Evolutionary conservation across 305 asterid species (phyloP), one percentile per base, ranked within the genome.

Genomic region (Fraxinus platypoda): DNA sequence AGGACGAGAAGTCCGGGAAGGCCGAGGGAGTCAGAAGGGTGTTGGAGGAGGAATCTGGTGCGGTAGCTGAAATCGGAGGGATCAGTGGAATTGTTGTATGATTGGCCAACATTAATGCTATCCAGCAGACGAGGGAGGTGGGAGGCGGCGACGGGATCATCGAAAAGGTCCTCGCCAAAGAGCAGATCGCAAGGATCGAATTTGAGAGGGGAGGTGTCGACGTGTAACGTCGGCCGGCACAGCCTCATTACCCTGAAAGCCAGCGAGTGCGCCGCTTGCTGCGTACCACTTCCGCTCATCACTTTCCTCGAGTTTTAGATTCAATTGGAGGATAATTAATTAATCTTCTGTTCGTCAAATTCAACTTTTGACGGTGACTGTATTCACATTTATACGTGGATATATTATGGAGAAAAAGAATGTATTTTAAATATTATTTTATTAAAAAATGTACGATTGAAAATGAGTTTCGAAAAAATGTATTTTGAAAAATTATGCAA

Each of bases 191-290:
- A 85, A 38, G 97, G 98, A 81, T 95, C 97, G 90, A 95, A 94
- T 64, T 89, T 91, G 78, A 95, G 93, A 54, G 98, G 91, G 46
- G 90, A 81, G 54, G 89, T 88, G 75, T 93, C 97, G 30, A 95
- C 94, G 87, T 93, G 98, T 66, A 95, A 88, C 52, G 98, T 88
- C 26, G 99, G 98, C 19, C 98, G 88, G 91, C 99, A 95, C 21
- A 95, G 83, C n/a, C 99, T 88, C 99, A 95, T 95, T 76, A 95
- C 99, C 75, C 99, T 82, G 87, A 95, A 95, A 25, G 99, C 99
- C 74, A 95, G 90, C 11, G 99, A 94, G 87, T 95, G 99, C 78
- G 93, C 83, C 78, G 92, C 84, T 87, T 89, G 91, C 86, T 89
- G 93, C 8, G 89, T 85, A 31, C 91, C 86, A 81, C 86, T 84